Base-by-base conservation (phyloP, 2,329 filamentous ascomycete genomes). In the Calonectria pauciramosa region DNA sequence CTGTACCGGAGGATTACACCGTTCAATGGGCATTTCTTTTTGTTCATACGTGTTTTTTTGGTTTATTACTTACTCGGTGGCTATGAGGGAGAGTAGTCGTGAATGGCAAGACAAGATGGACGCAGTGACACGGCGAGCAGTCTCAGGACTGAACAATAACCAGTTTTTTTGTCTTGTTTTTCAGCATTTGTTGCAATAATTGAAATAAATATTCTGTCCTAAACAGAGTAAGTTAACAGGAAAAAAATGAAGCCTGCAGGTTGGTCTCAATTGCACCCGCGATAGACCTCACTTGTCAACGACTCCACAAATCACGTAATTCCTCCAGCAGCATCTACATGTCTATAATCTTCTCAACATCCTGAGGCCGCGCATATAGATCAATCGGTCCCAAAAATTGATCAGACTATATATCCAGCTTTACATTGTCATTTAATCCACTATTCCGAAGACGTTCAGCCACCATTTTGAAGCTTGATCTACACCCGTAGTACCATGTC, bases 401-500 rank as follows among this genome's bases (percentile, higher is more conserved):
- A 1, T 20, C 7, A 10, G n/a, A 4, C 56, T 6, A 1, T 28
- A 18, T 34, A 4, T 14, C 1, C 56, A 11, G 2, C 9, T 4
- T 60, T 32, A 1, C 18, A 11, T 41, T 13, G 7, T 9, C 36
- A 9, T 18, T 41, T 38, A 16, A 28, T 16, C 5, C 7, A 10
- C 14, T 4, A 5, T 28, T 7, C 8, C 10, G 14, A 20, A 41
- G 11, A n/a, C 23, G 23, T 23, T 4, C 11, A 28, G n/a, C 34
- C 18, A 20, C 56, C 9, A 9, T 34, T 8, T 23, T 23, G 3
- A 13, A 16, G 20, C 26, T 60, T 18, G 23, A 30, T 18, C 20
- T 14, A 10, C 32, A 34, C 32, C 20, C 18, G 16, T 9, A 14
- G 3, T 16, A 13, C 47, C 18, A 79, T 79, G 77, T 34, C 52